Evolutionary conservation across 257 asterid species (phyloP), one percentile per base, ranked within the genome.

Genomic region (Solanum medicagineum): DNA sequence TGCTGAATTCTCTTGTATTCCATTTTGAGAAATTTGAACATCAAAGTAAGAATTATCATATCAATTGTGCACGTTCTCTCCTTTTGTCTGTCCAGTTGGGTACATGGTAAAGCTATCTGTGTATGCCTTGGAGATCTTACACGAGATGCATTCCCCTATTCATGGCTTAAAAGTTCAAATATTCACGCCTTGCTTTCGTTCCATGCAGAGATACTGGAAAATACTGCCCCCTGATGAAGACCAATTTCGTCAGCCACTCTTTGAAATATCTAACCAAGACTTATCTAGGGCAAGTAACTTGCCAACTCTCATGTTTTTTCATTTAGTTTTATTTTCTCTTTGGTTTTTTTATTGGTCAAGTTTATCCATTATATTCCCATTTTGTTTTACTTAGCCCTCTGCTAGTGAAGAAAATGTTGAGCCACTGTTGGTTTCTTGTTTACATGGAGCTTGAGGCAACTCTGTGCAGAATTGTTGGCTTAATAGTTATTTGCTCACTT

Each of bases 201-300:
- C 80, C 60, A 47, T 89, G 89, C 87, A 90, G 95, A 89, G 95
- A 91, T 87, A 92, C 93, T 29, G 93, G 91, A 20, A 89, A 81
- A 70, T 90, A 91, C 85, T 91, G 85, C n/a, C 95, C 93, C 57
- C 88, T 92, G 81, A 90, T 88, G 92, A 92, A 91, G 86, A 92
- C 94, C 66, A 92, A 92, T 87, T 90, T 91, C 7, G 90, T 86
- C 53, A 91, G 95, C 89, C 92, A 91, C 91, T 89, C 95, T 3
- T 90, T 92, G 75, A 92, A 90, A 85, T 89, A 92, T 85, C 93
- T 91, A 19, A 86, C 87, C 74, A 90, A 90, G 89, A 90, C 92
- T 57, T 89, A 83, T 90, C 93, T 92, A 3, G 92, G 94, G 95
- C 84, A 89, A 91, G 93, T 89, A 57, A 63, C 87, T 51, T 83